A percentile compares a stretch with the other conserved stretches of the same genome.
Conservation (phyloP, 257 asterid genomes). For the Solanum chilense region DNA sequence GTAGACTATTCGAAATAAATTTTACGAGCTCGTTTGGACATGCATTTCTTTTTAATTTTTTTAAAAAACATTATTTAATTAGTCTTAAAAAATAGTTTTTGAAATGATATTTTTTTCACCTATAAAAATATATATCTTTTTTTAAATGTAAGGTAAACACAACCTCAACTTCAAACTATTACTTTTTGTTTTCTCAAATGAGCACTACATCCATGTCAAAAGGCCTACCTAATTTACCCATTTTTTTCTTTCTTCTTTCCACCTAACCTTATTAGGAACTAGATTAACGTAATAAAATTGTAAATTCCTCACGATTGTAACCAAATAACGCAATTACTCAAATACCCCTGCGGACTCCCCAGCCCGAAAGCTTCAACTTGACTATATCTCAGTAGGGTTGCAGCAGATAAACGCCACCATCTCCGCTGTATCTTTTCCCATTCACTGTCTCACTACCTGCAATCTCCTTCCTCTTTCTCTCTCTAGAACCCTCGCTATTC, state of each 20-base stretch:
- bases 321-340: background rate
- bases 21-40: background rate
- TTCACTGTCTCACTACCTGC: conserved; percentile 1
- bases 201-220: too few relatives aligned
- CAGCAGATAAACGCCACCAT: conserved; percentile 81
- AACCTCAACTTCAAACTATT: background rate
- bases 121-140: background rate
- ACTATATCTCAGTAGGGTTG: conserved; percentile 57
- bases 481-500: conserved; percentile 1
- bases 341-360: background rate
- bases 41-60: background rate
- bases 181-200: too few relatives aligned
- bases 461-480: background rate
- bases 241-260: background rate
- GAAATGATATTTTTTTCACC: background rate
- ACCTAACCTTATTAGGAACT: background rate
- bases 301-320: background rate
- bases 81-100: background rate
- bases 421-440: conserved; percentile 6
- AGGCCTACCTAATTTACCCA: background rate
- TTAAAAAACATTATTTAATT: background rate
- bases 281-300: background rate
- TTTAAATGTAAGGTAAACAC: background rate
- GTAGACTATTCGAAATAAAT: background rate
- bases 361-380: background rate